These are phyloP conservation scores for Chytridium lagenaria DNA, from an alignment of 371 early-diverging fungal species.

Conservation along the genomic window DNA sequence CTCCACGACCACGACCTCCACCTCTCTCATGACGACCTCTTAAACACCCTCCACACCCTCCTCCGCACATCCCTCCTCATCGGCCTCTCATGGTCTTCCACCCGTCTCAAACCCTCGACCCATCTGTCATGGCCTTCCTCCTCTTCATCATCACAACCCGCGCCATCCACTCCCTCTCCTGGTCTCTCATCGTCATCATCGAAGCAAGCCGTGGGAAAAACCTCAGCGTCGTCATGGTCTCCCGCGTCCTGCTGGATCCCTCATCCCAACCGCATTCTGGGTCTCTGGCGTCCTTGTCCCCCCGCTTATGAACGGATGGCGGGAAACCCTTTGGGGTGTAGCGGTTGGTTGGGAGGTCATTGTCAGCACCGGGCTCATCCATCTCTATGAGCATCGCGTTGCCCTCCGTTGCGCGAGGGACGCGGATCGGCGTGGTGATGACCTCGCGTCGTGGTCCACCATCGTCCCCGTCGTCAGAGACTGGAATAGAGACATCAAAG, in stretches of 20 bases:
- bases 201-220: background rate
- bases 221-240: background rate
- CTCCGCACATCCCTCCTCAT: background rate
- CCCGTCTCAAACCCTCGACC: constrained; percentile 5
- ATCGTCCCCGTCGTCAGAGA: constrained; percentile 2
- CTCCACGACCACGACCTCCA: background rate
- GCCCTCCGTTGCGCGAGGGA: background rate
- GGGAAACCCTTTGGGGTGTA: background rate
- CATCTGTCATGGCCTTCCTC: background rate
- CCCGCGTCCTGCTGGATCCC: too few species aligned
- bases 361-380: background rate
- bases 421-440: too few species aligned
- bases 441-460: background rate
- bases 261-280: constrained; percentile 2
- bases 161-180: background rate
- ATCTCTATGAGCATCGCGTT: background rate
- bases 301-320: background rate
- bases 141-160: background rate
- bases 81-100: constrained; percentile 10
- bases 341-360: background rate
- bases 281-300: background rate
- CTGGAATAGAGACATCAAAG: background rate
- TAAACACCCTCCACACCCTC: background rate
- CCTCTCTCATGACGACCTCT: constrained; percentile 1
- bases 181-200: background rate